Evolutionary conservation across 495 filamentous ascomycete genomes (phyloP).

Genomic region (Pseudevernia furfuracea): DNA sequence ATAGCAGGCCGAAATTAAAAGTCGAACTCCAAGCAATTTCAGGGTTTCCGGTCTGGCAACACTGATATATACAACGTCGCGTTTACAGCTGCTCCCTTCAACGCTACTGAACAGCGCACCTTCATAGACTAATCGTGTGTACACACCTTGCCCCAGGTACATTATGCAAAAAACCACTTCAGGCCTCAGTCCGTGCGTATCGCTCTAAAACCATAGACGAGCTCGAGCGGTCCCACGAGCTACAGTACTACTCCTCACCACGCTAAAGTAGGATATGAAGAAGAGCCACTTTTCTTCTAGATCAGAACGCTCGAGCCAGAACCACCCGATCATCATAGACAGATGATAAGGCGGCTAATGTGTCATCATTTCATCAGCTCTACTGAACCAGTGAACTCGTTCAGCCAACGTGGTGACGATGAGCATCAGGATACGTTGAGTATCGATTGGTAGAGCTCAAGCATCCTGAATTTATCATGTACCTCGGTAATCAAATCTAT

Average conservation of each 20-base stretch:
- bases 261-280: not conserved
- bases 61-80: not conserved
- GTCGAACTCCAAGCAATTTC: not conserved
- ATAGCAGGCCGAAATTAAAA: slow-evolving; percentile 6
- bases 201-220: not conserved
- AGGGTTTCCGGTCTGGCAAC: not conserved
- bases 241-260: not conserved
- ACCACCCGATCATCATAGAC: not conserved
- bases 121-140: not conserved
- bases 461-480: too few species aligned
- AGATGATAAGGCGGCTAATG: not conserved
- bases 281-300: too few species aligned
- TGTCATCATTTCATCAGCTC: not conserved
- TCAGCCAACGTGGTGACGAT: too few species aligned
- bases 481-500: not conserved
- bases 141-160: not conserved
- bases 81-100: not conserved
- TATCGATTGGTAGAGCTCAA: not conserved
- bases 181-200: not conserved
- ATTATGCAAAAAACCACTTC: not conserved
- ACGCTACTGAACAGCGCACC: not conserved
- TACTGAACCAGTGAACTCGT: too few species aligned
- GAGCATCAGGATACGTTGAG: too few species aligned
- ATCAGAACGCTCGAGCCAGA: not conserved
- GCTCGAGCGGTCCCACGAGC: slow-evolving; percentile 4